Base-by-base conservation (phyloP, 208 protist genomes). In the Phytomonas francai region DNA sequence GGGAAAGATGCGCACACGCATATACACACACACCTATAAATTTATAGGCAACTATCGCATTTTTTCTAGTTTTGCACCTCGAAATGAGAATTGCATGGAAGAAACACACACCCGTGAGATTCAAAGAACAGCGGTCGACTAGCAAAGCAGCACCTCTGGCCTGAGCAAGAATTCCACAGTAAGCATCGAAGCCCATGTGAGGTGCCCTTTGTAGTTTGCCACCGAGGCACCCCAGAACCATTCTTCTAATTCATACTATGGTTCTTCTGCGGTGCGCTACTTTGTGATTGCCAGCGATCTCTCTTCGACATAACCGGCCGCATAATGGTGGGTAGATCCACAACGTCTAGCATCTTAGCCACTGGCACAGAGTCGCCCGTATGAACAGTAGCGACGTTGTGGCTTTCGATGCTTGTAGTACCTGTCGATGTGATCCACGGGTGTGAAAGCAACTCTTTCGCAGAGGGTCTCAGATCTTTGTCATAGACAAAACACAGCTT, bases 401-500 rank as follows among this genome's bases (percentile, higher is more conserved):
- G 12, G 39, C 12, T 49, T 49, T 62, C 58, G 34, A 62, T 22
- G 58, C 12, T 62, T 22, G 31, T 62, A 33, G 3, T 62, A 62
- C 34, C 34, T 19, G 14, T 22, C 30, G 30, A 39, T 62, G 12
- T 39, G 58, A 94, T 73, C 87, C 89, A 94, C 14, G 76, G 68
- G 70, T 94, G 89, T 1, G 67, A 56, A 31, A 92, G 78, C 63
- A 94, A 67, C 75, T 91, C 82, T 45, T 63, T 30, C 12, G 84
- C 85, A 25, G 70, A 85, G 16, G 89, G 85, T 22, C 85, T 83
- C 61, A 88, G 70, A 19, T 74, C 67, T 31, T 76, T 71, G 68
- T 94, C 85, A 59, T 84, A 85, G 57, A 91, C 78, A 59, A 91
- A 85, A 69, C 85, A 92, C 70, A 88, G 69, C n/a, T 85, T 81